These are phyloP conservation scores for Poa annua DNA, from an alignment of 176 grass and related monocot genomes.

Conservation along the genomic window DNA sequence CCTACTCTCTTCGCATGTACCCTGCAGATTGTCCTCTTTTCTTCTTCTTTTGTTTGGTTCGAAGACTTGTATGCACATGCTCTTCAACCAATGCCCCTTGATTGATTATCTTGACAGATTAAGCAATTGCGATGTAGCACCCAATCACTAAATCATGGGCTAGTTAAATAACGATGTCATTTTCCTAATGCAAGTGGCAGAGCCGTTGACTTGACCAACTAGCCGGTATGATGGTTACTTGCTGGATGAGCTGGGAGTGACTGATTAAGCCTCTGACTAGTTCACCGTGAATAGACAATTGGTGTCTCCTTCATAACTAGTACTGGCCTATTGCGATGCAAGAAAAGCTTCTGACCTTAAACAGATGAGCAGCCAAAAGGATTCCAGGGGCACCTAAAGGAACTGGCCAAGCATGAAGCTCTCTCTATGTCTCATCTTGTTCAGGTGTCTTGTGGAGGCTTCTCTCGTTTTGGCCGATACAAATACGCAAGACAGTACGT, in stretches of 20 bases:
- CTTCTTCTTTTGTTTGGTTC: slow-evolving; percentile 10
- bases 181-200: slow-evolving; percentile 41
- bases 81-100: slow-evolving; percentile 5
- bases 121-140: slow-evolving; percentile 14
- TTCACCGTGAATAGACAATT: slow-evolving; percentile 39
- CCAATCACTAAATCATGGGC: neutral
- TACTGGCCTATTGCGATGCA: neutral
- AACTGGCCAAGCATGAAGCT: slow-evolving; percentile 42
- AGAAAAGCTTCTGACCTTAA: slow-evolving; percentile 26
- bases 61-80: slow-evolving; percentile 24
- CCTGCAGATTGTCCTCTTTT: neutral
- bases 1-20: slow-evolving; percentile 2
- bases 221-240: slow-evolving; percentile 15
- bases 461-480: slow-evolving; percentile 42
- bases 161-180: neutral
- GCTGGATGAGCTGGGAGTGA: slow-evolving; percentile 8
- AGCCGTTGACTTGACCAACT: slow-evolving; percentile 32
- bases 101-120: neutral
- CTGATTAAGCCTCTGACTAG: slow-evolving; percentile 42
- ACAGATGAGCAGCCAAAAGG: slow-evolving; percentile 37
- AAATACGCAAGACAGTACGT: slow-evolving; percentile 37
- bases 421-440: slow-evolving; percentile 40
- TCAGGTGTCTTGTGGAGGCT: slow-evolving; percentile 35
- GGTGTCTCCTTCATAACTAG: slow-evolving; percentile 13
- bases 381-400: slow-evolving; percentile 31